Conservation (phyloP, 768 basidiomycete species). For the Cubamyces lactineus region DNA sequence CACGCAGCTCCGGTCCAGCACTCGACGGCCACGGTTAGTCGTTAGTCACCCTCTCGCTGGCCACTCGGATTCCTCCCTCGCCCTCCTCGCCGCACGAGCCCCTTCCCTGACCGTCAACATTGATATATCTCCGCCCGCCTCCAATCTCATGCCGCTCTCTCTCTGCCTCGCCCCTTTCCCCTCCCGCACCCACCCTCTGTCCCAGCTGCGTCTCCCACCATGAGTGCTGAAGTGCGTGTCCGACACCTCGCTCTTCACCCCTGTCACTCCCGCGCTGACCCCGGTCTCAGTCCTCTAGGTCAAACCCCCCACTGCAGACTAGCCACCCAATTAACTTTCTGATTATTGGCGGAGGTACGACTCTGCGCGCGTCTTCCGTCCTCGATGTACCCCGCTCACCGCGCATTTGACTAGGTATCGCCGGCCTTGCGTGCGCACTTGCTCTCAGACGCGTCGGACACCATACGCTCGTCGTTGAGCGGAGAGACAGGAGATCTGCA, state of each 20-base stretch:
- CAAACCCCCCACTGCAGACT: conserved; percentile 18
- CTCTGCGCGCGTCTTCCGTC: not conserved
- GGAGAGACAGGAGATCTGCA: conserved; percentile 16
- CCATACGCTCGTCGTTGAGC: conserved; percentile 37
- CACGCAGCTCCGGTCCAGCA: too few relatives aligned
- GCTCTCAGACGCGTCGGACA: conserved; percentile 38
- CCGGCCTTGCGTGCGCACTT: conserved; percentile 39
- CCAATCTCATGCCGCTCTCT: not conserved
- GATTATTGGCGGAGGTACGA: conserved; percentile 36
- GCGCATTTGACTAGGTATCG: conserved; percentile 29
- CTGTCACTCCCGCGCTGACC: not conserved
- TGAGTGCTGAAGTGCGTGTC: conserved; percentile 13
- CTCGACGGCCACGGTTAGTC: not conserved
- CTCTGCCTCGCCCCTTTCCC: not conserved
- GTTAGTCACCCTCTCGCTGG: not conserved
- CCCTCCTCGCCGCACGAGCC: conserved; percentile 4
- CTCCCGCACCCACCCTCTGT: not conserved
- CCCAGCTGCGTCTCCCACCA: not conserved
- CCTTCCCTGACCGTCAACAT: not conserved
- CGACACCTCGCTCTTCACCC: not conserved
- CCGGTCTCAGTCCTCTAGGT: conserved; percentile 6
- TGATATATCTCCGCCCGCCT: conserved; percentile 15
- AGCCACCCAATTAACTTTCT: conserved; percentile 33
- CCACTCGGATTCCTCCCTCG: too few relatives aligned
- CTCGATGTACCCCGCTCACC: too few relatives aligned